phyloP scores from a whole-genome alignment of 495 filamentous ascomycete species.

The Aspergillus steynii region DNA sequence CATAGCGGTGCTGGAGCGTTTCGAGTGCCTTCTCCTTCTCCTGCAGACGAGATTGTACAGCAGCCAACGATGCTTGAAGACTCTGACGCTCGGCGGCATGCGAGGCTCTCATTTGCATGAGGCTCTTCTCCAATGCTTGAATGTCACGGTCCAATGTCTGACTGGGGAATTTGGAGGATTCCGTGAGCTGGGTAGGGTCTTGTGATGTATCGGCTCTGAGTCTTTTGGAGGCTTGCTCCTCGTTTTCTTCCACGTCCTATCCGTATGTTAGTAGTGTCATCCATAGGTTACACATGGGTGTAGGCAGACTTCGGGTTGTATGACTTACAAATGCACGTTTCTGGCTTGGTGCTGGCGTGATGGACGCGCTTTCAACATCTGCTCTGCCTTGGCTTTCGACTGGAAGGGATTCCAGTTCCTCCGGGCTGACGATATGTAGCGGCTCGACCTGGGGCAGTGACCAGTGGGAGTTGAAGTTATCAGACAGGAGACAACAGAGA shows the following conservation, averaged over 20 bases:
- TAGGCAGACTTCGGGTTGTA: not conserved
- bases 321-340: conserved; percentile 42
- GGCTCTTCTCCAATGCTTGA: conserved; percentile 32
- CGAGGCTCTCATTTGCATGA: conserved; percentile 35
- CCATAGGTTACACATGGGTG: not conserved
- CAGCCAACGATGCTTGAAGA: conserved; percentile 27
- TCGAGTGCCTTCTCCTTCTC: conserved; percentile 32
- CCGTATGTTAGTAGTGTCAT: conserved; percentile 7
- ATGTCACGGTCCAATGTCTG: conserved; percentile 36
- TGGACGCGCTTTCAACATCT: conserved; percentile 1
- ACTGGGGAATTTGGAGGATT: conserved; percentile 33
- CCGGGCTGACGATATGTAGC: conserved; percentile 31
- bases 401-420: conserved; percentile 20
- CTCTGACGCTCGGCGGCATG: conserved; percentile 34
- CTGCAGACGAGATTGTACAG: conserved; percentile 22
- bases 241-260: conserved; percentile 30
- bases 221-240: conserved; percentile 33
- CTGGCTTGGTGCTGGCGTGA: conserved; percentile 15
- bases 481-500: conserved; percentile 33
- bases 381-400: conserved; percentile 6
- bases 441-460: conserved; percentile 44
- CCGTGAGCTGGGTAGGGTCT: conserved; percentile 36
- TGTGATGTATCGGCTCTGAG: conserved; percentile 32
- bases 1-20: conserved; percentile 45
- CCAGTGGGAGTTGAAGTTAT: conserved; percentile 40